Evolutionary conservation across 371 early-diverging fungal genomes (phyloP).

Genomic region (Chytridiales sp.): DNA sequence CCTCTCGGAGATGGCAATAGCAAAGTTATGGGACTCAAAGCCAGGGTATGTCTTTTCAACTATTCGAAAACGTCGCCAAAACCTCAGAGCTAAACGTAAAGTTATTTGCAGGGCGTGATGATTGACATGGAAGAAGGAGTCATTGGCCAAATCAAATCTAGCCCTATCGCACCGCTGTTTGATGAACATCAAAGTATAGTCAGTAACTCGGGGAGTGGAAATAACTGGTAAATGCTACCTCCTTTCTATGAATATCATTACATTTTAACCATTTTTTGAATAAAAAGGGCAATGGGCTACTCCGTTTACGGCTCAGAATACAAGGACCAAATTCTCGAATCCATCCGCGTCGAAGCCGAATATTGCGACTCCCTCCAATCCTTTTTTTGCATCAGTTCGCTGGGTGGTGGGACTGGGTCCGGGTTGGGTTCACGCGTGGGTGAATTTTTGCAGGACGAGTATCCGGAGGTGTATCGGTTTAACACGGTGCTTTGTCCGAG

Average conservation of each 20-base stretch:
- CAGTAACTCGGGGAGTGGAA: slow-evolving; percentile 52
- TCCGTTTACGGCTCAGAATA: slow-evolving; percentile 46
- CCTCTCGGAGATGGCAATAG: slow-evolving; percentile 30
- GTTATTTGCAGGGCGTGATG: slow-evolving; percentile 47
- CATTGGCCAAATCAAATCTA: slow-evolving; percentile 35
- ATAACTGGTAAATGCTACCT: slow-evolving; percentile 46
- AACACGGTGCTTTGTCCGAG: slow-evolving; percentile 52
- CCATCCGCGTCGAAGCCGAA: slow-evolving; percentile 61
- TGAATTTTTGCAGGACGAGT: slow-evolving; percentile 52
- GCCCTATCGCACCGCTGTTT: slow-evolving; percentile 46
- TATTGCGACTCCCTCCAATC: slow-evolving; percentile 62
- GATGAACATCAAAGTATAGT: slow-evolving; percentile 40
- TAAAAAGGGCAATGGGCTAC: slow-evolving; percentile 43
- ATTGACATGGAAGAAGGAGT: slow-evolving; percentile 63
- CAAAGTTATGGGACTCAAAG: slow-evolving; percentile 32
- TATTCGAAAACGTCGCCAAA: too few species aligned
- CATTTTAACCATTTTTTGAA: not conserved
- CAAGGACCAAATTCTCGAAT: slow-evolving; percentile 52
- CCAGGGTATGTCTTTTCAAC: too few species aligned
- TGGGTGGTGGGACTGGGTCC: slow-evolving; percentile 75
- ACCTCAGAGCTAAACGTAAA: too few species aligned
- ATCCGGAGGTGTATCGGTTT: slow-evolving; percentile 56
- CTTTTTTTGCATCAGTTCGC: slow-evolving; percentile 55
- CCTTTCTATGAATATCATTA: too few species aligned
- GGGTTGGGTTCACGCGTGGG: slow-evolving; percentile 64